Evolutionary conservation across 176 grass and related monocot species (phyloP).

Genomic region (Puya raimondii): DNA sequence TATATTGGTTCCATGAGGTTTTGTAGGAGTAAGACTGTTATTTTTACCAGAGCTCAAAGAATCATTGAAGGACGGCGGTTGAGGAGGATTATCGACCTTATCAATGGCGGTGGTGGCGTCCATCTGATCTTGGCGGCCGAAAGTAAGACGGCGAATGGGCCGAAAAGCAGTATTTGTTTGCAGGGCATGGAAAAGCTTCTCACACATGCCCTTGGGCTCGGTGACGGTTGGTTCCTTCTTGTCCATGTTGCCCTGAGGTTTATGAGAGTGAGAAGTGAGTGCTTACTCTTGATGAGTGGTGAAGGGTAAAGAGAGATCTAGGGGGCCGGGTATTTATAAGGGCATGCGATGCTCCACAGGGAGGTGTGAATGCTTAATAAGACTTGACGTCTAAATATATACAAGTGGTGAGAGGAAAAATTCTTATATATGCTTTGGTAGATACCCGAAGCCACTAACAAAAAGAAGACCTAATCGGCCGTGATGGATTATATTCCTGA

Average conservation of each 20-base stretch:
- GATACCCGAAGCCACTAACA: slow-evolving; percentile 17
- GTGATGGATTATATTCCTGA: slow-evolving; percentile 1
- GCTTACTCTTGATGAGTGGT: not conserved
- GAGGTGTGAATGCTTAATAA: slow-evolving; percentile 17
- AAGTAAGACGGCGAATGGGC: slow-evolving; percentile 23
- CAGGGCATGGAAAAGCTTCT: slow-evolving; percentile 33
- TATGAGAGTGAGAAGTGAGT: no score
- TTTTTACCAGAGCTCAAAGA: not conserved
- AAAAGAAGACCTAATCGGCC: not conserved
- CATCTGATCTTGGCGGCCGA: slow-evolving; percentile 1
- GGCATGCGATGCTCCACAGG: not conserved
- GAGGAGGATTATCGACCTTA: not conserved
- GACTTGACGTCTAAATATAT: no score
- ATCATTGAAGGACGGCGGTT: no score
- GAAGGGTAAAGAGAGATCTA: not conserved
- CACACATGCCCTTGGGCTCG: slow-evolving; percentile 21
- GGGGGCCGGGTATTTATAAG: slow-evolving; percentile 13
- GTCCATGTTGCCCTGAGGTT: not conserved
- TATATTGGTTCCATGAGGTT: not conserved
- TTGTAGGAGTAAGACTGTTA: not conserved
- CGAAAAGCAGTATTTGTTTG: slow-evolving; percentile 14
- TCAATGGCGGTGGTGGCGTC: not conserved
- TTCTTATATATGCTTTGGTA: slow-evolving; percentile 17
- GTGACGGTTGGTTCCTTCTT: slow-evolving; percentile 7
- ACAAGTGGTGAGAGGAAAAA: not conserved